Evolutionary conservation across 2,329 filamentous ascomycete genomes (phyloP), one percentile per base, ranked within the genome.

Genomic region (Colletotrichum chlorophyti): DNA sequence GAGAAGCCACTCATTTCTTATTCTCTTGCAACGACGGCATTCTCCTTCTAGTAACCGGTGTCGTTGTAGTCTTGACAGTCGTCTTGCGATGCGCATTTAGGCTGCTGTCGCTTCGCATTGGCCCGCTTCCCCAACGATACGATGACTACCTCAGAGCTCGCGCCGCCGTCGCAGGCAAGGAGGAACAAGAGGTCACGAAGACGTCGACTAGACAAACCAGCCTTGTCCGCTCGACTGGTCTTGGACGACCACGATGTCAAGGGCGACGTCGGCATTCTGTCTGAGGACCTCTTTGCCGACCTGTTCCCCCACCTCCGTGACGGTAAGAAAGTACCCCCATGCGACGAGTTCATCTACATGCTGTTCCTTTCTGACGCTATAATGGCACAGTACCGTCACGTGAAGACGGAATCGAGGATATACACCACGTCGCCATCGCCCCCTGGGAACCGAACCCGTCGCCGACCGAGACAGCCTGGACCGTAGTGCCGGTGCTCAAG

Each of bases 181-280:
- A 60, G 46, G 57, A 74, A 72, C 65, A 79, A 76, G 68, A 76
- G 77, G 58, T 76, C 76, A 53, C 77, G 83, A 57, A 78, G 85
- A 63, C 80, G 85, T 47, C 78, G 84, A 52, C 80, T 85, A 64
- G 86, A 95, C 72, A 93, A 91, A 72, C 83, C 90, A 7, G 83
- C 93, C 38, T 82, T 96, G 58, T 83, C 91, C 58, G 93, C 92
- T 54, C 87, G 90, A 57, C 81, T 98, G 47, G 83, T 96, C 32
- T 85, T 97, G 54, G 93, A 97, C 73, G 90, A 93, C 70, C 89
- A 90, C 72, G 43, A 61, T 19, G 82, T 96, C 67, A 91, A 89
- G 74, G 91, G 91, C 50, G 91, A 97, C 70, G 83, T 93, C 61
- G 95, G 93, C 63, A 84, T 95, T 63, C 75, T 98, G 50, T 97